Base-by-base conservation (phyloP, 805 yeast genomes). In the Yarrowia deformans region DNA sequence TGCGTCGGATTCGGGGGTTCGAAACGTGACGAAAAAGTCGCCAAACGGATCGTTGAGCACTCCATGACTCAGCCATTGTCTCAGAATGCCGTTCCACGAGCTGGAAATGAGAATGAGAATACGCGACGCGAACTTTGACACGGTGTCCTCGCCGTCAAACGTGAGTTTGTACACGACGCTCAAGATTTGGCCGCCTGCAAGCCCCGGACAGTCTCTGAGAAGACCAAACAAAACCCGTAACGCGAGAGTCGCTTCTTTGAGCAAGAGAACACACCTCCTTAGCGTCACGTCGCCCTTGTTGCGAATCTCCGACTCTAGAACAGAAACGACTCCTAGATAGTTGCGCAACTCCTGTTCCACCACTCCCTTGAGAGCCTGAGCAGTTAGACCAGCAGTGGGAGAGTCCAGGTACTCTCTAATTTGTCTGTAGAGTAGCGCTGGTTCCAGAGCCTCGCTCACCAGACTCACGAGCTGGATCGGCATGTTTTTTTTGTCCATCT, bases 21-120 rank as follows among this genome's bases (percentile, higher is more conserved):
- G n/a, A 9, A 40, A 40, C 18, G 42, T 64, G 23, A 84, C 85
- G 73, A 91, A 93, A 74, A 92, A 92, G 71, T 89, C 94, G 16
- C 82, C 83, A 69, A 79, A 79, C 0, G 80, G 82, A 69, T 85
- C 87, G 2, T 81, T 78, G 16, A 92, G 75, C 64, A 84, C 86
- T 0, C 97, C 98, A 52, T 83, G 78, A 0, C 85, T 76, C 1
- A 92, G 75, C 98, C 98, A 94, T 52, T 82, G 81, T 48, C 82
- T 81, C 5, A 90, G 72, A 39, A 87, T 81, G 48, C 84, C 86
- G 68, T 82, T 83, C 75, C 91, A 91, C 0, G 97, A 91, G 7
- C 79, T 79, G 0, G 84, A 77, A 3, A 86, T 81, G 39, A 81
- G 81, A 3, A 75, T 67, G 68, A 87, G 84, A 23, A 90, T 78